Percentiles rank a stretch among this genome's conserved stretches.
Evolutionary conservation across 2,329 filamentous ascomycete genomes (phyloP).

Genomic region (Nemania serpens): DNA sequence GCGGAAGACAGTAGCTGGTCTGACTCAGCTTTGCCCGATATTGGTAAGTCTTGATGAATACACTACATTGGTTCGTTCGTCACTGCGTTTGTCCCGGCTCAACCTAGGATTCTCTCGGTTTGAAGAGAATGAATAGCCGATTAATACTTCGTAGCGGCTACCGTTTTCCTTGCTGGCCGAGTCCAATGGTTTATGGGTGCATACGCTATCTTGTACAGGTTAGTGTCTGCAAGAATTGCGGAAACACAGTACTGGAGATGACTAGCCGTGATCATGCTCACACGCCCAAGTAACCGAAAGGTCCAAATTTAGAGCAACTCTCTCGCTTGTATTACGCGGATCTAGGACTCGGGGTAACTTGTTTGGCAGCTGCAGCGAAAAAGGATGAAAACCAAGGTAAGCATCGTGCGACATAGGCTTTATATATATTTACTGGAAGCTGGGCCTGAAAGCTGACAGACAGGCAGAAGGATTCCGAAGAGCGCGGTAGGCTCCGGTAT

Average conservation of each 20-base stretch:
- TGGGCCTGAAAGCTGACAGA: constrained; percentile 22
- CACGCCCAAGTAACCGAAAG: neutral
- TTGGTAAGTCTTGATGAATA: constrained; percentile 32
- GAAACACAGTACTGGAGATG: constrained; percentile 5
- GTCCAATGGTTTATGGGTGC: neutral
- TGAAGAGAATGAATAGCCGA: neutral
- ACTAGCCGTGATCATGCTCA: constrained; percentile 6
- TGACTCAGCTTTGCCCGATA: constrained; percentile 30
- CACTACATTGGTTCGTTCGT: neutral
- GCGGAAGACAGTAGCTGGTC: constrained; percentile 11
- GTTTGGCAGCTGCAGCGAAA: neutral
- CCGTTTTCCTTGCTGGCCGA: neutral
- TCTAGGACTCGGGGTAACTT: constrained; percentile 7
- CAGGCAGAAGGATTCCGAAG: constrained; percentile 17
- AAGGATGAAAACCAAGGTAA: constrained; percentile 19
- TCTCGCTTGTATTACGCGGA: constrained; percentile 9
- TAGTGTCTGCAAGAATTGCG: neutral
- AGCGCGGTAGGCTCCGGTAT: constrained; percentile 3
- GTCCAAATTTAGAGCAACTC: constrained; percentile 21
- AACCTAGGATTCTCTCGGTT: too few relatives aligned
- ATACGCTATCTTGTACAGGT: neutral
- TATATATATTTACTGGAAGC: constrained; percentile 2
- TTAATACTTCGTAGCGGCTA: neutral
- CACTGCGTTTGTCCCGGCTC: too few relatives aligned
- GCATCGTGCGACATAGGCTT: constrained; percentile 23